Base-by-base conservation (phyloP, 2,329 filamentous ascomycete genomes). In the Aspergillus quadricinctus region DNA sequence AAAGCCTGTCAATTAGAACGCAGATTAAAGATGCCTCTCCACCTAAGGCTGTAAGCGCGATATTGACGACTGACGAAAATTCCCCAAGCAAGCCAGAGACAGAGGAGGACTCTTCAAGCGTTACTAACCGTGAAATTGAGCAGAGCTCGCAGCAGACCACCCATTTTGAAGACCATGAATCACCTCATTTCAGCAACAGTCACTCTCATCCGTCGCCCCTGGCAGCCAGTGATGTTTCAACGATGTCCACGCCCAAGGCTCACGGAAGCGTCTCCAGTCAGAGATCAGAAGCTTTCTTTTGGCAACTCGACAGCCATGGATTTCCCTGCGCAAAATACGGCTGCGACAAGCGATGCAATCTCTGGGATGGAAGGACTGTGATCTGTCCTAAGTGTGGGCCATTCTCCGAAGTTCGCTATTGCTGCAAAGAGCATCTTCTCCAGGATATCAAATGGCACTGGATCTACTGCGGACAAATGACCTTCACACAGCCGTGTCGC, bases 231-330 rank as follows among this genome's bases (percentile, higher is more conserved):
- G 49, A 48, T 8, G n/a, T 43, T 25, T 14, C 43, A 10, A 45
- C 43, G 14, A n/a, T n/a, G 19, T 48, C 58, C 7, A 57, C 48
- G 19, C 35, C 35, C n/a, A 49, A 61, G 77, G 14, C 43, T 28
- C 48, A 52, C n/a, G 21, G 40, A 1, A 53, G 9, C 5, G 35
- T 52, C 37, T 50, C 56, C 9, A 54, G 31, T 17, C 54, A 57
- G n/a, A 65, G 62, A 40, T 60, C 59, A 9, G 52, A 58, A 8
- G 58, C 55, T 1, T 69, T 64, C 45, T 66, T 66, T 50, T 70
- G 61, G 58, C 64, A 84, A 77, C 53, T 81, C 75, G 57, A 83
- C 75, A 60, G 79, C 76, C 19, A 78, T 77, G 17, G 80, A 72
- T 75, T 84, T 75, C 64, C 56, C n/a, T 75, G 73, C 52, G 57